Evolutionary conservation across 257 asterid species (phyloP).

Genomic region (Orobanche coerulescens): DNA sequence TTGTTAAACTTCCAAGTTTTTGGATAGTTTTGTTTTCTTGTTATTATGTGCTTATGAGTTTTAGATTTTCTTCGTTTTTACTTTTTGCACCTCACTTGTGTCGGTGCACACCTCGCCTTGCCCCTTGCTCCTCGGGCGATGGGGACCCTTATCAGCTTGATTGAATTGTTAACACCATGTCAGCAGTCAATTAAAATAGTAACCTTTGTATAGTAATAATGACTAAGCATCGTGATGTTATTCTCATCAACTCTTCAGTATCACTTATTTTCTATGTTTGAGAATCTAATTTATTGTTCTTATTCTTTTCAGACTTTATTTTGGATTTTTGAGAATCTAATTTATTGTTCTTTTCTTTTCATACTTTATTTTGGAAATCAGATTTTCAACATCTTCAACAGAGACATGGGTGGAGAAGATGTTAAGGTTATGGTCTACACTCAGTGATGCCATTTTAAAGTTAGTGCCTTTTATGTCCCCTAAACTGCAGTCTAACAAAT

Average conservation of each 20-base stretch:
- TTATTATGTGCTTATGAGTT: too few species aligned
- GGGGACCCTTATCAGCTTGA: too few species aligned
- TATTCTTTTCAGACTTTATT: slow-evolving; percentile 13
- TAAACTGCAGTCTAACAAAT: slow-evolving; percentile 9
- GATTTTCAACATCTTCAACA: slow-evolving; percentile 58
- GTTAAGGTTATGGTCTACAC: slow-evolving; percentile 52
- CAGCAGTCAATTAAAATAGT: slow-evolving; percentile 1
- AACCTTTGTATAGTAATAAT: slow-evolving; percentile 8
- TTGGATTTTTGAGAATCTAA: slow-evolving; percentile 23
- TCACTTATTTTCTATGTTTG: slow-evolving; percentile 2
- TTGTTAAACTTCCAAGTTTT: too few species aligned
- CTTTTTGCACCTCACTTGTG: too few species aligned
- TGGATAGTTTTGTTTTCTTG: too few species aligned
- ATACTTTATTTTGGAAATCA: slow-evolving; percentile 29
- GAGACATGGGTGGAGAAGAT: slow-evolving; percentile 73
- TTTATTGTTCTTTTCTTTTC: slow-evolving; percentile 11
- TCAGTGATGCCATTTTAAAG: neutral
- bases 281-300: slow-evolving; percentile 20
- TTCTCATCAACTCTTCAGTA: neutral
- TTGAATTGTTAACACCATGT: slow-evolving; percentile 7
- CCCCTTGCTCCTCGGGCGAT: too few species aligned
- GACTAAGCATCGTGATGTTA: neutral
- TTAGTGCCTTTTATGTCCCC: neutral
- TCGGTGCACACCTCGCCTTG: too few species aligned
- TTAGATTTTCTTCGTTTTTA: too few species aligned